Base-by-base conservation (phyloP, 1,284 basidiomycete species). In the Flammula alnicola region DNA sequence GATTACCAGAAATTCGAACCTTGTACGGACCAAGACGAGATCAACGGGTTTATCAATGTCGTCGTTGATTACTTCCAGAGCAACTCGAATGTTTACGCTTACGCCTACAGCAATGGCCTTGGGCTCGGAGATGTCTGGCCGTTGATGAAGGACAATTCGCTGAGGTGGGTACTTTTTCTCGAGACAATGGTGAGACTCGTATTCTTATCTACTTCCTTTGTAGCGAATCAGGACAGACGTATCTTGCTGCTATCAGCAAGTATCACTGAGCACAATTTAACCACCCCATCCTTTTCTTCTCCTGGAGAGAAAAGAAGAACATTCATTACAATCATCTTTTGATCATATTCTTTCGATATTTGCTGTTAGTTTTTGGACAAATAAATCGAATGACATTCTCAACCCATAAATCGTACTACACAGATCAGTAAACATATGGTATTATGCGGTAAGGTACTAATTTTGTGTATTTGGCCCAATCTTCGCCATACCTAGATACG, bases 371-470 rank as follows among this genome's bases (percentile, higher is more conserved):
- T 19, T 22, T 37, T 37, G 2, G 11, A 37, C 9, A 23, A 37
- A 37, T n/a, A 37, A 11, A 37, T 37, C 10, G n/a, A n/a, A n/a
- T n/a, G n/a, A n/a, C n/a, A n/a, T n/a, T n/a, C n/a, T n/a, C n/a
- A n/a, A n/a, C n/a, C n/a, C n/a, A n/a, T n/a, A n/a, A n/a, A n/a
- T n/a, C n/a, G n/a, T n/a, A n/a, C n/a, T n/a, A n/a, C n/a, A n/a
- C n/a, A n/a, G n/a, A n/a, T 61, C 60, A 77, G 62, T 94, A 94
- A 38, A 97, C 69, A 65, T 92, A 94, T 35, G 94, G 95, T 56
- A 98, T 79, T 60, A 98, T 97, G 60, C 88, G 84, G 63, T 80
- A 95, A 1, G 86, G 87, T 26, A 96, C 94, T n/a, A 88, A 71
- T 63, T 86, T 75, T 73, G 83, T 89, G 73, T 96, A 95, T 69